Evolutionary conservation across 2,329 filamentous ascomycete species (phyloP), one percentile per base, ranked within the genome.

Genomic region (Fusarium heterosporum): DNA sequence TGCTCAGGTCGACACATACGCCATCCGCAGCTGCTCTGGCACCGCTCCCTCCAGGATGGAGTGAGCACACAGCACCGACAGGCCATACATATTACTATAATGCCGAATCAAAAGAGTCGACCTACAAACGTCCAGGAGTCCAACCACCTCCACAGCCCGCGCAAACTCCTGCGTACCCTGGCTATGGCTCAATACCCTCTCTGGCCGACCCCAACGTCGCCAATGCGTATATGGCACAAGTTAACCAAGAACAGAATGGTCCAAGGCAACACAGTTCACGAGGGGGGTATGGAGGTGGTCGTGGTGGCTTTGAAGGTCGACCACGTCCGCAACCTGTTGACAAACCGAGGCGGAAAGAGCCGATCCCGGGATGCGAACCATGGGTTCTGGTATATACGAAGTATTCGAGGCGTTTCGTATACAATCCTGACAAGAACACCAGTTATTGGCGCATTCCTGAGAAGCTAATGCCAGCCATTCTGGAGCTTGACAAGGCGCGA

Each of bases 381-480:
- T 99, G 96, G 96, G 80, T 97, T 0, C 82, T 99, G 5, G 93
- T 99, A n/a, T 92, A 91, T 75, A 99, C 96, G 1, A 97, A 93
- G 75, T 89, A 95, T 64, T 92, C 93, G 22, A 85, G 96, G 57
- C 87, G 94, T 51, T 99, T 99, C 74, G 93, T 94, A 4, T 92
- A 97, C 81, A 97, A 99, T 70, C 87, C 89, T 0, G 85, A 86
- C 53, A 97, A 95, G 68, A 92, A 95, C 36, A 86, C 93, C 69
- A 98, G 94, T 78, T 93, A 93, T 78, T 99, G 96, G 96, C 93
- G 93, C 73, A 96, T 97, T 72, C 96, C 96, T 1, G 88, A 93
- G 55, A 90, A 96, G 76, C 84, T 99, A 34, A 90, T 94, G 85
- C 89, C 90, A 61, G 93, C 88, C 14, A 92, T 96, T 53, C 70